Percentiles rank a stretch among this genome's conserved stretches.
These are phyloP conservation scores for Gossypium trilobum DNA, from an alignment of 441 rosid species.

Conservation along the genomic window DNA sequence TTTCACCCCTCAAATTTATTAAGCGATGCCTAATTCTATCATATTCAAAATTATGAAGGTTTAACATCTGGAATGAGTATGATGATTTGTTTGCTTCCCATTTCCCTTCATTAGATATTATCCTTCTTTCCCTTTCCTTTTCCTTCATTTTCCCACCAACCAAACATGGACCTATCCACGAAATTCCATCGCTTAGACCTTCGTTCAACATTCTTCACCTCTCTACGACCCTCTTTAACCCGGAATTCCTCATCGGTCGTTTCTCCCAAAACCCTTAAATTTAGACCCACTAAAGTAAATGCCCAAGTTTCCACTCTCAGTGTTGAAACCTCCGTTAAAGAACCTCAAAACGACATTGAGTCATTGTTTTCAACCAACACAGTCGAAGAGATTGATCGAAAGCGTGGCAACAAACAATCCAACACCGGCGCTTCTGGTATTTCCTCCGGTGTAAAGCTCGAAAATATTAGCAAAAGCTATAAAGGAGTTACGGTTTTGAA, in stretches of 20 bases:
- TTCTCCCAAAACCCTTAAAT: conserved; percentile 24
- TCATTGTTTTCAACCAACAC: conserved; percentile 52
- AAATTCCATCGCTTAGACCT: conserved; percentile 50
- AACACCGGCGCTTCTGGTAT: conserved; percentile 54
- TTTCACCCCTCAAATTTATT: neutral
- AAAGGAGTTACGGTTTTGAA: conserved; percentile 77
- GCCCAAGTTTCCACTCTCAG: conserved; percentile 47
- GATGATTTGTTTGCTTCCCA: too few species aligned
- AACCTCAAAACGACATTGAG: conserved; percentile 44
- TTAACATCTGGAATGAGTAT: too few species aligned
- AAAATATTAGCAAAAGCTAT: conserved; percentile 64
- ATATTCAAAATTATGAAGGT: too few species aligned
- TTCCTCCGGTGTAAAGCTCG: conserved; percentile 77
- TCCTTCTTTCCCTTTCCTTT: neutral
- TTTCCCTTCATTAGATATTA: too few species aligned
- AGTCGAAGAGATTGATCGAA: conserved; percentile 26
- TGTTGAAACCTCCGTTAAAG: conserved; percentile 40
- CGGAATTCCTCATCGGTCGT: conserved; percentile 10
- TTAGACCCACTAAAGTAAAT: conserved; percentile 24
- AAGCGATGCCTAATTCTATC: too few species aligned
- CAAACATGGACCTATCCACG: conserved; percentile 57
- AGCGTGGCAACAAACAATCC: conserved; percentile 28
- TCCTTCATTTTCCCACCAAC: neutral
- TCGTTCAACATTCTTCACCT: conserved; percentile 46
- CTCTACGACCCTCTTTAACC: conserved; percentile 28